Evolutionary conservation across 768 basidiomycete species (phyloP), one percentile per base, ranked within the genome.

Genomic region (Hydnomerulius pinastri): DNA sequence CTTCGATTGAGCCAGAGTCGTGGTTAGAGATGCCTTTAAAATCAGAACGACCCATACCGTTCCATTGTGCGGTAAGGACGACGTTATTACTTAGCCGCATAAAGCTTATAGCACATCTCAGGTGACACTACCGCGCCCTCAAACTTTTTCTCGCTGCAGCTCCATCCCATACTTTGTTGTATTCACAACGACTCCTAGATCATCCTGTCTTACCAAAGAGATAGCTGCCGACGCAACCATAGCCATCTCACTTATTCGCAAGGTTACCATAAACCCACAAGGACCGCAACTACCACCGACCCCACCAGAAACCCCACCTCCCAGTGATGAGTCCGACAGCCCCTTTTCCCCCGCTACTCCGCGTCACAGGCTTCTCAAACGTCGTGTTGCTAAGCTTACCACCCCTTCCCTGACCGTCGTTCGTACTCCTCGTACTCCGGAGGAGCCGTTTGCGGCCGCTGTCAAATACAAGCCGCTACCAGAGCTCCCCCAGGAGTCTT

Each of bases 81-180:
- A 29, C 24, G 2, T 6, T 46, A 27, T 52, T 2, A 6, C 32
- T 20, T 29, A 23, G 17, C 25, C 43, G 25, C 28, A 21, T 33
- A 46, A 30, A 23, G 23, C 51, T 47, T 36, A 50, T 39, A 32
- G 43, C 45, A 24, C 27, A 29, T 49, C 28, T 46, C 24, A 62
- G 87, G 73, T 87, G 18, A 86, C 86, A 45, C 67, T 89, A 25
- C 87, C 87, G 18, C 77, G 76, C 21, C 75, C 79, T 13, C 72
- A 80, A 11, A 77, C 77, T 4, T 87, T 87, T 68, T 74, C 80
- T 57, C 85, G 87, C 24, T 64, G 76, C 21, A 76, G 75, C 15
- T 77, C 77, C n/a, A 78, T 90, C 53, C 80, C 86, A 11, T 88
- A 82, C 59, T 89, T 82, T 58, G 84, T 87, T 44, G 83, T 88